phyloP scores from a whole-genome alignment of 2,329 filamentous ascomycete species.

The Calonectria pteridis region DNA sequence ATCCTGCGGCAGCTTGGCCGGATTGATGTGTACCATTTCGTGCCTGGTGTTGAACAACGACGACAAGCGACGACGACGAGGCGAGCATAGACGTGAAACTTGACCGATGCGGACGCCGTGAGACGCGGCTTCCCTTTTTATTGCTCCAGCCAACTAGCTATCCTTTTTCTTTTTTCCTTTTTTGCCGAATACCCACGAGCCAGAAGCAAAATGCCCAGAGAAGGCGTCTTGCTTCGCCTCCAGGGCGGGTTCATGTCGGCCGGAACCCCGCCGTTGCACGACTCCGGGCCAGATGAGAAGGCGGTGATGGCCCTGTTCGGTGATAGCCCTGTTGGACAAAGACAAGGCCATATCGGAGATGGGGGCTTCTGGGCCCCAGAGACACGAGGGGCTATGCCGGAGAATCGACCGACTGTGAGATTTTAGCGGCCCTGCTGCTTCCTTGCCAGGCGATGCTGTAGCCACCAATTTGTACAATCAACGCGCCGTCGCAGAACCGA shows the following conservation, averaged over 20 bases:
- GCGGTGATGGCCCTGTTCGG: too few species aligned
- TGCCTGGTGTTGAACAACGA: neutral
- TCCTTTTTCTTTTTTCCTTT: neutral
- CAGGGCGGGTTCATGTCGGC: neutral
- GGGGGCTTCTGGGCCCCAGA: neutral
- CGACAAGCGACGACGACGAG: too few species aligned
- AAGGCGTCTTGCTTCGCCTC: neutral
- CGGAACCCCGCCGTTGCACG: neutral
- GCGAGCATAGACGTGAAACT: too few species aligned
- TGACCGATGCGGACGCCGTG: neutral
- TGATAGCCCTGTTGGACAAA: neutral
- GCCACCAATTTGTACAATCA: neutral
- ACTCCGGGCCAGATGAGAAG: neutral
- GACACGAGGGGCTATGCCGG: neutral
- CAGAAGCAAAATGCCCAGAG: neutral
- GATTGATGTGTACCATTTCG: constrained; percentile 33
- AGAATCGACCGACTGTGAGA: constrained; percentile 5
- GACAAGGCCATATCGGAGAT: neutral
- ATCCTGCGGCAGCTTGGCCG: constrained; percentile 49
- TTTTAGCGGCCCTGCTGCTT: constrained; percentile 13
- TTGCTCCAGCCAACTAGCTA: neutral
- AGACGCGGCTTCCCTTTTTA: neutral
- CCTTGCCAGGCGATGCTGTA: neutral
- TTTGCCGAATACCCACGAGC: neutral
- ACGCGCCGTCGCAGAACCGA: neutral